These are phyloP conservation scores for Dactylella cylindrospora DNA, from an alignment of 2,329 filamentous ascomycete genomes.

Conservation along the genomic window DNA sequence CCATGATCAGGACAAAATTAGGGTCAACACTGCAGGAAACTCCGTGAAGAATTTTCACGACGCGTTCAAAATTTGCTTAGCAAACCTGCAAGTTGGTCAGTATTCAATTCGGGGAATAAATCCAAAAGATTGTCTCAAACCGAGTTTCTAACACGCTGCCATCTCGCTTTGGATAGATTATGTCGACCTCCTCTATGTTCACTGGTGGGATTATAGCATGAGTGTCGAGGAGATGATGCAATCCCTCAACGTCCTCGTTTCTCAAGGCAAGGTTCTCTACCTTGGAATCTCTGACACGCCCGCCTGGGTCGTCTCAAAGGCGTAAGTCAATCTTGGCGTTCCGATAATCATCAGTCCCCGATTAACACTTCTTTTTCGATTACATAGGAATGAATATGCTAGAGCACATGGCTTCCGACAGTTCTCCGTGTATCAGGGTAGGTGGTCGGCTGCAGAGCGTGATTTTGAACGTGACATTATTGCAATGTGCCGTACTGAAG, in stretches of 20 bases:
- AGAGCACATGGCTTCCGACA: conserved; percentile 68
- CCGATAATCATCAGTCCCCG: not conserved
- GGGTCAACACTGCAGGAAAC: conserved; percentile 62
- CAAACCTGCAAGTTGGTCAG: conserved; percentile 58
- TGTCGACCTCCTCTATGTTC: conserved; percentile 66
- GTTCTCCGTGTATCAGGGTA: conserved; percentile 70
- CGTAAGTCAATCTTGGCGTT: conserved; percentile 46
- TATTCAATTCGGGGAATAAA: not conserved
- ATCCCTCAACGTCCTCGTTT: conserved; percentile 63
- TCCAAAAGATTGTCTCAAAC: not conserved
- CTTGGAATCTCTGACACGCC: conserved; percentile 69
- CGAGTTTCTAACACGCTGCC: not conserved
- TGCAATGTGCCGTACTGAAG: conserved; percentile 65
- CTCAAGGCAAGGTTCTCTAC: conserved; percentile 65
- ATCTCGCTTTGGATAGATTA: conserved; percentile 68
- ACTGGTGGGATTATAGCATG: conserved; percentile 70
- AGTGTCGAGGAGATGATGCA: conserved; percentile 70
- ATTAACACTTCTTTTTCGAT: not conserved
- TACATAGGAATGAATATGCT: conserved; percentile 64
- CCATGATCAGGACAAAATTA: conserved; percentile 54
- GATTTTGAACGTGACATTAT: conserved; percentile 72
- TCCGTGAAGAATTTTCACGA: conserved; percentile 63
- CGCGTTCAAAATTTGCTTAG: conserved; percentile 61
- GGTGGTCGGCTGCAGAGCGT: conserved; percentile 63
- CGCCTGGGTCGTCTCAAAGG: conserved; percentile 68